phyloP scores from a whole-genome alignment of 768 basidiomycete species.

The Lactifluus hygrophoroides region DNA sequence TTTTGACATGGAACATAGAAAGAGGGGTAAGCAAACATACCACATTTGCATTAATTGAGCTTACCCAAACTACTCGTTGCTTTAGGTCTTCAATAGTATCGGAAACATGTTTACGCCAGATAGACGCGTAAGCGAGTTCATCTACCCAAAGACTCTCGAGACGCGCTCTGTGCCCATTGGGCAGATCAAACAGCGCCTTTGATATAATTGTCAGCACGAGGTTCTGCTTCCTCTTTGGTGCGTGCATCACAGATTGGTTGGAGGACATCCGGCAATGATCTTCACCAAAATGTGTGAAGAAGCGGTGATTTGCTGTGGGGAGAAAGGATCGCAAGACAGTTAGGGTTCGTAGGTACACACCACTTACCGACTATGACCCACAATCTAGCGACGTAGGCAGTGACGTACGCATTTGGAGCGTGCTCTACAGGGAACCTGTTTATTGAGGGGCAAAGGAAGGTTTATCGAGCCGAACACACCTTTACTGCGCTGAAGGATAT shows the following conservation, averaged over 20 bases:
- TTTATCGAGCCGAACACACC: background rate
- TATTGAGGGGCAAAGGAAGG: background rate
- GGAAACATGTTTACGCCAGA: constrained; percentile 6
- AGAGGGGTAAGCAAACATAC: background rate
- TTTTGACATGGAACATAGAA: background rate
- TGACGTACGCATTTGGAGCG: background rate
- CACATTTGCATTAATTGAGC: background rate
- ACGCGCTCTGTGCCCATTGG: background rate
- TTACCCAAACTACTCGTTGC: background rate
- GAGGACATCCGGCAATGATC: background rate
- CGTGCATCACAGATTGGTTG: background rate
- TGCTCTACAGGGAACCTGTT: background rate
- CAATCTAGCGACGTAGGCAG: background rate
- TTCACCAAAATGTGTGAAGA: constrained; percentile 2
- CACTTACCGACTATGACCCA: constrained; percentile 7
- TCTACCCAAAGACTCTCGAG: constrained; percentile 5
- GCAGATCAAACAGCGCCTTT: constrained; percentile 3
- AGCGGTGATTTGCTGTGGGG: constrained; percentile 8
- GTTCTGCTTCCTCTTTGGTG: background rate
- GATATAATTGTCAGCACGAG: background rate
- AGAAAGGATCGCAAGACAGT: background rate
- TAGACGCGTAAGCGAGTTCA: background rate
- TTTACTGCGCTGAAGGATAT: background rate
- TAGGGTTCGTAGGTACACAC: background rate
- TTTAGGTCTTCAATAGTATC: background rate